Evolutionary conservation across 2,329 filamentous ascomycete species (phyloP), one percentile per base, ranked within the genome.

Genomic region (Daldinia eschscholtzii): DNA sequence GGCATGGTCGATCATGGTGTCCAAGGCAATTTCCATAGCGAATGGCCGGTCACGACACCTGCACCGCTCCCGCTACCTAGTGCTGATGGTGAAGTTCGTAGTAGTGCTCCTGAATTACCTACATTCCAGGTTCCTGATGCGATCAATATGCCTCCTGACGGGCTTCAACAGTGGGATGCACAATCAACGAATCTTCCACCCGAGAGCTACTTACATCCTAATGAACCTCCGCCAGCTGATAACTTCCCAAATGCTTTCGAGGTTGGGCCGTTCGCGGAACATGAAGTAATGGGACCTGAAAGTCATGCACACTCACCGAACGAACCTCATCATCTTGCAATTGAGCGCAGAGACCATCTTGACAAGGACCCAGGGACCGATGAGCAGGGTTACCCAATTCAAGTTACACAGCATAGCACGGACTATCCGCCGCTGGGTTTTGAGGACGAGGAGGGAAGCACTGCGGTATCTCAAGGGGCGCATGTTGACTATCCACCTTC

Each of bases 401-500:
- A 46, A 35, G 2, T 26, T 59, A 30, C 42, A n/a, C 44, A 53
- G 2, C 65, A 61, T 12, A 56, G 10, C 26, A 70, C 65, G 23
- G 55, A 41, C 26, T 76, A 76, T 55, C 74, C 72, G n/a, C 61
- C 74, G 28, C 50, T 74, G 44, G 73, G 73, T 5, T 33, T 65
- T 6, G 41, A 65, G 10, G 64, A 70, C 6, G 67, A 74, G 35
- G 66, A 65, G 18, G 56, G 64, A 37, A 18, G 30, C 20, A 57
- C n/a, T 23, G 15, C 57, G 3, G 15, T 57, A 23, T 55, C 58
- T 15, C 57, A 68, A 10, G 67, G 70, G 6, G 58, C 67, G 52
- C 56, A 67, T 18, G 57, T 67, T 6, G 59, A 76, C 39, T 77
- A 77, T 42, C 75, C 75, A 7, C 6, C 65, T 12, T 72, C 66